Percentiles rank a stretch among this genome's conserved stretches.
phyloP scores from a whole-genome alignment of 768 basidiomycete genomes.

The Lepiota brunneoincarnata region DNA sequence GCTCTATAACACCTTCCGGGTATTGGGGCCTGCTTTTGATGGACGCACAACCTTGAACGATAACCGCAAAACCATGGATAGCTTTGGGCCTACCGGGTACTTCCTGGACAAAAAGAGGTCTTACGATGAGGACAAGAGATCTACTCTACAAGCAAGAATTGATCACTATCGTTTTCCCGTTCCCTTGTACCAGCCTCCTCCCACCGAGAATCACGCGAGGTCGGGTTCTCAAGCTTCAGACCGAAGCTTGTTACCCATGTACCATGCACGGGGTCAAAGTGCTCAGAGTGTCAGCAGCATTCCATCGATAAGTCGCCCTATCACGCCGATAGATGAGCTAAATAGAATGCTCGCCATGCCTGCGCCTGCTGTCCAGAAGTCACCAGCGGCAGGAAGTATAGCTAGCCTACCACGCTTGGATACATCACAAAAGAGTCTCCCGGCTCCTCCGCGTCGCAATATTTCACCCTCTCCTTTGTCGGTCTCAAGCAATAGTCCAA shows the following conservation, averaged over 20 bases:
- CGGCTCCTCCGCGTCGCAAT: slow-evolving; percentile 4
- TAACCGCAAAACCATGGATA: slow-evolving; percentile 27
- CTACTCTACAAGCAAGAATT: not conserved
- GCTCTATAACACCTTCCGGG: slow-evolving; percentile 67
- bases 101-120: slow-evolving; percentile 17
- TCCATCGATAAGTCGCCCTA: slow-evolving; percentile 1
- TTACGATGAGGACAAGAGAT: not conserved
- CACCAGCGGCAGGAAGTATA: not conserved
- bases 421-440: slow-evolving; percentile 1
- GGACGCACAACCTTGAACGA: slow-evolving; percentile 22
- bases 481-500: not conserved
- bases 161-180: slow-evolving; percentile 3
- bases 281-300: slow-evolving; percentile 4
- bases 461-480: slow-evolving; percentile 1
- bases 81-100: slow-evolving; percentile 23
- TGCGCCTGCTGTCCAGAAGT: not conserved
- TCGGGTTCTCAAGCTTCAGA: not conserved
- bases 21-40: slow-evolving; percentile 53
- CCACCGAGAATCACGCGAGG: not conserved
- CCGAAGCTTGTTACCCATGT: not conserved
- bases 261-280: not conserved
- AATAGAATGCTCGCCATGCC: slow-evolving; percentile 1
- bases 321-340: slow-evolving; percentile 4
- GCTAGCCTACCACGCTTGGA: not conserved
- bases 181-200: not conserved